Percentiles rank a stretch among this genome's conserved stretches.
Evolutionary conservation across 129 eudicot species (phyloP).

Genomic region (Centrapalus pauciflorus): DNA sequence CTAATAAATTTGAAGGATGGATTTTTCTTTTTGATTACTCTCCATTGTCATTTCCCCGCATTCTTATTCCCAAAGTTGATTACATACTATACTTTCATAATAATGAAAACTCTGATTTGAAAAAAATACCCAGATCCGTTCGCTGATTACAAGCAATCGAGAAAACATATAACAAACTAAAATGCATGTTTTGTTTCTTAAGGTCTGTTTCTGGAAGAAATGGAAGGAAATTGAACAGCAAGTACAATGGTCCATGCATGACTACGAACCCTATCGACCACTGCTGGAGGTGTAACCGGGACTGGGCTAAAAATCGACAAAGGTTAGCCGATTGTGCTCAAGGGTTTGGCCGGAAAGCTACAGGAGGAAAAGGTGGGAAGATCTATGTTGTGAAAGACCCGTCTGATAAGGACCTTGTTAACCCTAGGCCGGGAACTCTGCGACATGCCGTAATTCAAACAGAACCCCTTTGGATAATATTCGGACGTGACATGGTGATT

Average conservation of each 20-base stretch:
- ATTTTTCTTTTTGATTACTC: too few relatives aligned
- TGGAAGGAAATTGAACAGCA: conserved; percentile 31
- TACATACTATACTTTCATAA: too few relatives aligned
- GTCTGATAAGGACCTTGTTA: conserved; percentile 44
- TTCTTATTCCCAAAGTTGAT: too few relatives aligned
- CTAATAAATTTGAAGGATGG: too few relatives aligned
- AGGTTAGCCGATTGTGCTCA: conserved; percentile 43
- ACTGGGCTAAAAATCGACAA: conserved; percentile 46
- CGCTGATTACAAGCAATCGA: too few relatives aligned
- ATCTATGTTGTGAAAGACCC: conserved; percentile 46
- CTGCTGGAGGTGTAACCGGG: conserved; percentile 54
- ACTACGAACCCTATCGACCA: conserved; percentile 64
- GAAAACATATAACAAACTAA: too few relatives aligned
- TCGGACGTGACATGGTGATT: conserved; percentile 37
- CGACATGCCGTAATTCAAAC: conserved; percentile 48
- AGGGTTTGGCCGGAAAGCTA: conserved; percentile 43
- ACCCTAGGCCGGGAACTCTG: conserved; percentile 57
- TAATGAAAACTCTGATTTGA: too few relatives aligned
- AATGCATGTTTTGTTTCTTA: background rate
- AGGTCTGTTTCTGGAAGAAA: conserved; percentile 22
- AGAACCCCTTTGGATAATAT: conserved; percentile 60
- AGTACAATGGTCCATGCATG: conserved; percentile 30
- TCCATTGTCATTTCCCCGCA: too few relatives aligned
- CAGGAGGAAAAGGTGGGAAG: conserved; percentile 55
- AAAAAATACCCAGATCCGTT: too few relatives aligned